Evolutionary conservation across 2,329 filamentous ascomycete genomes (phyloP).

Genomic region (Colletotrichum phormii): DNA sequence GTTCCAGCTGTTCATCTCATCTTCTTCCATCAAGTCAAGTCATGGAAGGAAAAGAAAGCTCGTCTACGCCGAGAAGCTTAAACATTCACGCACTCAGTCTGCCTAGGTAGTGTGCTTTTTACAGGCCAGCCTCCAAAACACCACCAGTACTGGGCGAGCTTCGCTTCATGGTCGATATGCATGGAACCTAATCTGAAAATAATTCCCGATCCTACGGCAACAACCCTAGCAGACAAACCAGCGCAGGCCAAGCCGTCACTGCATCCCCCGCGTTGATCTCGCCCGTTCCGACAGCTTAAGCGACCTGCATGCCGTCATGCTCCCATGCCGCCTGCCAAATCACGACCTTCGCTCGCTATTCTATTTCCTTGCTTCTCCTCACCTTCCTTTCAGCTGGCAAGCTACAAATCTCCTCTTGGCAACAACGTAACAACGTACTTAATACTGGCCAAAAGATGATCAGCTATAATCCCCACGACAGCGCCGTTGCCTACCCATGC

Average conservation of each 20-base stretch:
- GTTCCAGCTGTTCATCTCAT: not conserved
- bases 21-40: not conserved
- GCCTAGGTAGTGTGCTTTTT: too few relatives aligned
- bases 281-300: conserved; percentile 9
- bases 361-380: not conserved
- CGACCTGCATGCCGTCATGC: conserved; percentile 32
- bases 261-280: conserved; percentile 21
- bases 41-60: not conserved
- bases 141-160: not conserved
- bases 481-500: not conserved
- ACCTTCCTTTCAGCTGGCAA: not conserved
- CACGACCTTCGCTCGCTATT: not conserved
- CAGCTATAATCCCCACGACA: not conserved
- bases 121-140: not conserved
- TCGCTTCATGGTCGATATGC: not conserved
- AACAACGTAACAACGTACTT: not conserved
- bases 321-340: not conserved
- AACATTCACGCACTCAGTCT: too few relatives aligned
- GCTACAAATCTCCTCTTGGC: not conserved
- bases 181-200: not conserved
- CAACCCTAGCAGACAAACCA: not conserved
- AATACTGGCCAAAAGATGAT: not conserved
- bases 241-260: conserved; percentile 17
- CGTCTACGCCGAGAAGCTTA: not conserved
- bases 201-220: not conserved